These are phyloP conservation scores for Trichoderma harzianum DNA, from an alignment of 2,329 filamentous ascomycete genomes.

Conservation along the genomic window DNA sequence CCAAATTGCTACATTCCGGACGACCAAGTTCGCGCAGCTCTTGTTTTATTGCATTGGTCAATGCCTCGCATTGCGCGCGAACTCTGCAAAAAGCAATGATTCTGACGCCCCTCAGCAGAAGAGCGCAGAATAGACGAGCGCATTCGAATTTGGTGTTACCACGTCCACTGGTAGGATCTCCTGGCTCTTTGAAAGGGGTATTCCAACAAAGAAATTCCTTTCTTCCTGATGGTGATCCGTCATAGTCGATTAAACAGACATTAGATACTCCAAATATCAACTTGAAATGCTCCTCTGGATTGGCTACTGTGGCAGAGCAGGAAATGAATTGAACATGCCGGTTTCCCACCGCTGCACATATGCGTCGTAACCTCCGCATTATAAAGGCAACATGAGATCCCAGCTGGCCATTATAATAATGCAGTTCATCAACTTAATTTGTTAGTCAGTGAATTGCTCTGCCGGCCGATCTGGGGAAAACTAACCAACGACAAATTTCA, in stretches of 20 bases:
- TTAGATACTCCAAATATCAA: constrained; percentile 88
- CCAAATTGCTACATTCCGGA: constrained; percentile 69
- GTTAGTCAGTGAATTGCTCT: neutral
- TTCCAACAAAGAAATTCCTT: constrained; percentile 99
- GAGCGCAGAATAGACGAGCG: constrained; percentile 84
- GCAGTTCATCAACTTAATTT: constrained; percentile 69
- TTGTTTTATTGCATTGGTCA: constrained; percentile 74
- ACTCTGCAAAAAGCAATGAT: constrained; percentile 92
- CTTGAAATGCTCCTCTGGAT: constrained; percentile 86
- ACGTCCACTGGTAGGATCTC: constrained; percentile 80
- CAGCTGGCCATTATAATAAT: constrained; percentile 94
- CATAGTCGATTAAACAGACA: constrained; percentile 79
- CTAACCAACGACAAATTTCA: constrained; percentile 78
- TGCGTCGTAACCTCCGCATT: constrained; percentile 81
- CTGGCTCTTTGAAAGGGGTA: constrained; percentile 86
- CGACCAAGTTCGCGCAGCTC: constrained; percentile 73
- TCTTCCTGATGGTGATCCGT: constrained; percentile 82
- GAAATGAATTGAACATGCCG: constrained; percentile 83
- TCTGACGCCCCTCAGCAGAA: constrained; percentile 82
- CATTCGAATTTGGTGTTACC: constrained; percentile 80
- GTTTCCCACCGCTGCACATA: constrained; percentile 90
- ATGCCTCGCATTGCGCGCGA: constrained; percentile 80
- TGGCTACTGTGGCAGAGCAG: constrained; percentile 93
- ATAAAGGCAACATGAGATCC: constrained; percentile 93
- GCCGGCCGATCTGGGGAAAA: neutral